A percentile compares a stretch with the other conserved stretches of the same genome.
Evolutionary conservation across 78 protist species (phyloP).

Genomic region (Trichosphaerium sp.): DNA sequence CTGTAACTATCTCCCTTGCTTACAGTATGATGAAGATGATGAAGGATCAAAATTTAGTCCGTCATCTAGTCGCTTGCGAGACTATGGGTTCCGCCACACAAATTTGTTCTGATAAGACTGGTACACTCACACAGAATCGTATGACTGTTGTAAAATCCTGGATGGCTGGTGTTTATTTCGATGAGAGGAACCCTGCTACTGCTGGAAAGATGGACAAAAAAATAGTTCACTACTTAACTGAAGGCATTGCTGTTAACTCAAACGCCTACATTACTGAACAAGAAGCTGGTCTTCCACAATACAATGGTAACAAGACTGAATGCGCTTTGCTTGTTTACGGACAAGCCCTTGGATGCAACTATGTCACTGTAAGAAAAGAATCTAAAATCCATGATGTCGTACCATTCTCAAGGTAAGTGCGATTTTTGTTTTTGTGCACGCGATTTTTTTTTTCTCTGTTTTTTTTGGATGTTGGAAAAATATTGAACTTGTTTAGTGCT

Average conservation of each 20-base stretch:
- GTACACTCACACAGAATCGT: slow-evolving; percentile 53
- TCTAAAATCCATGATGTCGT: not conserved
- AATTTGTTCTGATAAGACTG: slow-evolving; percentile 76
- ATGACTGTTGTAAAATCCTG: slow-evolving; percentile 61
- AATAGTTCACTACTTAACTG: not conserved
- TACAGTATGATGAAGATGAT: slow-evolving; percentile 78
- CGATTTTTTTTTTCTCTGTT: not conserved
- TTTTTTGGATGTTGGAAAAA: not conserved
- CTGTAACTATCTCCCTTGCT: slow-evolving; percentile 91
- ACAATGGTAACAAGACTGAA: slow-evolving; percentile 69
- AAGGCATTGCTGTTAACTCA: slow-evolving; percentile 42
- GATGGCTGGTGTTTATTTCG: too few relatives aligned
- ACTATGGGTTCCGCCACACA: slow-evolving; percentile 82
- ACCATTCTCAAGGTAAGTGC: slow-evolving; percentile 53
- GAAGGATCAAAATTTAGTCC: slow-evolving; percentile 82
- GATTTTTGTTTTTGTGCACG: not conserved
- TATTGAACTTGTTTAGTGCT: not conserved
- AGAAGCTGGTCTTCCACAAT: too few relatives aligned
- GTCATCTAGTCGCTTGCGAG: slow-evolving; percentile 86
- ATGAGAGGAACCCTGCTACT: too few relatives aligned
- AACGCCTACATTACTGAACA: slow-evolving; percentile 54
- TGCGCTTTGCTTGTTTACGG: slow-evolving; percentile 36
- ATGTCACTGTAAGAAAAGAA: slow-evolving; percentile 22
- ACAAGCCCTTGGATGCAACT: slow-evolving; percentile 18
- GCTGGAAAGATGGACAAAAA: too few relatives aligned